Evolutionary conservation across 2,329 filamentous ascomycete genomes (phyloP).

Genomic region (Phyllosticta ampelicida): DNA sequence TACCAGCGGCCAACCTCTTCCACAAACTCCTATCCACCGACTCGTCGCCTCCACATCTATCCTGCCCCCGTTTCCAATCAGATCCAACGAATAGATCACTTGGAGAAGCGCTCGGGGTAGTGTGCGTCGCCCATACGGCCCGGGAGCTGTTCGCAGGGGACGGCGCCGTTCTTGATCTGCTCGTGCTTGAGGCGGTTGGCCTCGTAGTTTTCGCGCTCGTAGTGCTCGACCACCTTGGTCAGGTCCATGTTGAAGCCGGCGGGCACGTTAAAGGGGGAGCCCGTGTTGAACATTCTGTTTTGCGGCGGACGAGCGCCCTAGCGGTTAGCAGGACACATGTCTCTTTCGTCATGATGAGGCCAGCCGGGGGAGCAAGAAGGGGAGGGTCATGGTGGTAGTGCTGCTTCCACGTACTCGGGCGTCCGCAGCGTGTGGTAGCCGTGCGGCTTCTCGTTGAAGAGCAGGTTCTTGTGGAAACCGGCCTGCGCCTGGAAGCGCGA

Average conservation of each 20-base stretch:
- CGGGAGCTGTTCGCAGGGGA: conserved; percentile 17
- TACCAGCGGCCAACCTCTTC: no score
- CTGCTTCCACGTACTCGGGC: conserved; percentile 47
- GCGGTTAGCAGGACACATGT: no score
- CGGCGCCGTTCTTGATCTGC: conserved; percentile 27
- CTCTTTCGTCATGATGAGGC: no score
- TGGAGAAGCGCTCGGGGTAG: neutral
- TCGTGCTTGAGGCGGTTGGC: conserved; percentile 46
- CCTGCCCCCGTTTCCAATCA: no score
- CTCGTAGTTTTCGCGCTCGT: conserved; percentile 46
- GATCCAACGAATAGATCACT: neutral
- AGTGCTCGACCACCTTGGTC: conserved; percentile 50
- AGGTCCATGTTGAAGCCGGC: conserved; percentile 51
- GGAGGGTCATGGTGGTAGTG: neutral
- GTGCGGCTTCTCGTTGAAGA: conserved; percentile 36
- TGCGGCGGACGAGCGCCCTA: no score
- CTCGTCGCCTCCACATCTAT: neutral
- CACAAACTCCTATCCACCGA: no score
- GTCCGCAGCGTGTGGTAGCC: conserved; percentile 46
- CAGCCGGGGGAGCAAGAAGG: no score
- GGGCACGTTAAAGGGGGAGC: conserved; percentile 52
- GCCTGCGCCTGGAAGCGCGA: conserved; percentile 52
- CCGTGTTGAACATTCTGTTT: conserved; percentile 49
- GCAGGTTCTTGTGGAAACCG: conserved; percentile 51
- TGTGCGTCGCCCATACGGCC: neutral